These are phyloP conservation scores for Clonostachys sp. DNA, from an alignment of 2,329 filamentous ascomycete species.

Conservation along the genomic window DNA sequence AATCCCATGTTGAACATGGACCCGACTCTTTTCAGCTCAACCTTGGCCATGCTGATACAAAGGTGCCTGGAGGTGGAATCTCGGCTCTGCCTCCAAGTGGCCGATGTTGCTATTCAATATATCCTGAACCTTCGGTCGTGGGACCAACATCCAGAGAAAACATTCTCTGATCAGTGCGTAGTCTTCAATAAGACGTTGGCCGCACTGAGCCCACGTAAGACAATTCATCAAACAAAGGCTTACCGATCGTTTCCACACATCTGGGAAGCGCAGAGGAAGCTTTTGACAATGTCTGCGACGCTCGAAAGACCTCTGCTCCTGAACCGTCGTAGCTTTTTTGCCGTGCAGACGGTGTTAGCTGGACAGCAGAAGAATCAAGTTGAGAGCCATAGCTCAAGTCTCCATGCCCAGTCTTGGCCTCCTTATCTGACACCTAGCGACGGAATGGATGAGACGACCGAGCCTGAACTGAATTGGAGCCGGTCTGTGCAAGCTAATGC, in stretches of 20 bases:
- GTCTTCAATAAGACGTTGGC: slow-evolving; percentile 2
- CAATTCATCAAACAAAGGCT: background rate
- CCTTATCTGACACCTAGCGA: slow-evolving; percentile 54
- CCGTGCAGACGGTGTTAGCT: slow-evolving; percentile 48
- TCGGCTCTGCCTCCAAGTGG: background rate
- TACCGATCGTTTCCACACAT: slow-evolving; percentile 4
- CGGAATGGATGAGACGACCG: slow-evolving; percentile 52
- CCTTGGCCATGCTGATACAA: background rate
- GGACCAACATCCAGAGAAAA: background rate
- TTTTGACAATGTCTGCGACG: slow-evolving; percentile 46
- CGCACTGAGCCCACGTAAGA: background rate
- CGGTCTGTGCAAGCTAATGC: slow-evolving; percentile 47
- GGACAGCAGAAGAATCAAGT: slow-evolving; percentile 45
- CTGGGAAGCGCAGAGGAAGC: slow-evolving; percentile 21
- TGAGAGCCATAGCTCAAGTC: slow-evolving; percentile 42
- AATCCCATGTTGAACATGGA: background rate
- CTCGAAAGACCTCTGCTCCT: slow-evolving; percentile 46
- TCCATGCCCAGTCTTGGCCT: slow-evolving; percentile 52
- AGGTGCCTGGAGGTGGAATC: slow-evolving; percentile 1
- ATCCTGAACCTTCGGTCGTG: background rate
- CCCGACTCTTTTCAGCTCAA: background rate
- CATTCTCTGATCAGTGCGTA: slow-evolving; percentile 1
- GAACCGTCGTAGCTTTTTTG: slow-evolving; percentile 43
- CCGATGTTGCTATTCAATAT: slow-evolving; percentile 2
- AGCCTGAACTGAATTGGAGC: slow-evolving; percentile 46